Evolutionary conservation across 202 grass and related monocot genomes (phyloP).

Genomic region (Carex arenaria): DNA sequence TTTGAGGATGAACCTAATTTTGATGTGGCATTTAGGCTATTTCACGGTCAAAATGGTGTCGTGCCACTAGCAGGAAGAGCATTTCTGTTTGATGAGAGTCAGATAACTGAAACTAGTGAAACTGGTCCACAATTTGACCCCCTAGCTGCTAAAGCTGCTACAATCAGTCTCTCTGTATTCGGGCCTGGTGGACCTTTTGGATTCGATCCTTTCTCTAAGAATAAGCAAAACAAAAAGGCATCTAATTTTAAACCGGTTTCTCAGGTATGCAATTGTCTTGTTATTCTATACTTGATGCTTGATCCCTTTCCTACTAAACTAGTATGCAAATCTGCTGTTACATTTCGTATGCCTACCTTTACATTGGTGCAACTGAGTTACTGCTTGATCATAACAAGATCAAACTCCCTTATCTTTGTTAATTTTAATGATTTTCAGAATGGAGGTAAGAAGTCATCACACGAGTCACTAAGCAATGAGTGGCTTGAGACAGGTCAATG

Average conservation of each 20-base stretch:
- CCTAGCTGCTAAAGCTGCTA: conserved; percentile 82
- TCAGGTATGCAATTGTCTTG: conserved; percentile 2
- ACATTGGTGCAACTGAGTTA: neutral
- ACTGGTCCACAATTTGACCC: conserved; percentile 61
- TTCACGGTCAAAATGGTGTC: conserved; percentile 91
- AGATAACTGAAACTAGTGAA: conserved; percentile 42
- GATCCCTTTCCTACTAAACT: neutral
- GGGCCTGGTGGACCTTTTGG: conserved; percentile 54
- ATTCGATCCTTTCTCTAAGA: conserved; percentile 63
- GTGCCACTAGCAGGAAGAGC: conserved; percentile 75
- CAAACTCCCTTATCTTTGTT: neutral
- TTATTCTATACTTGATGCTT: neutral
- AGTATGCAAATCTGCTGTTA: conserved; percentile 3
- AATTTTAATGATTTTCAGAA: conserved; percentile 47
- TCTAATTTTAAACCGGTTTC: neutral
- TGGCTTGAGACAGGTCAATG: conserved; percentile 93
- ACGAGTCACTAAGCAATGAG: conserved; percentile 80
- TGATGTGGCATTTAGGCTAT: conserved; percentile 85
- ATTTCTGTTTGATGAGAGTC: conserved; percentile 41
- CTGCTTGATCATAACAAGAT: neutral
- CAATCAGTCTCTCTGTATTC: conserved; percentile 82
- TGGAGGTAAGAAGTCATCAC: conserved; percentile 41
- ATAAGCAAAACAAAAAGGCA: conserved; percentile 7
- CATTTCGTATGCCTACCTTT: conserved; percentile 4
- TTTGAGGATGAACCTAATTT: conserved; percentile 98